Evolutionary conservation across 2,329 filamentous ascomycete species (phyloP), one percentile per base, ranked within the genome.

Genomic region (Berkeleyomyces rouxiae): DNA sequence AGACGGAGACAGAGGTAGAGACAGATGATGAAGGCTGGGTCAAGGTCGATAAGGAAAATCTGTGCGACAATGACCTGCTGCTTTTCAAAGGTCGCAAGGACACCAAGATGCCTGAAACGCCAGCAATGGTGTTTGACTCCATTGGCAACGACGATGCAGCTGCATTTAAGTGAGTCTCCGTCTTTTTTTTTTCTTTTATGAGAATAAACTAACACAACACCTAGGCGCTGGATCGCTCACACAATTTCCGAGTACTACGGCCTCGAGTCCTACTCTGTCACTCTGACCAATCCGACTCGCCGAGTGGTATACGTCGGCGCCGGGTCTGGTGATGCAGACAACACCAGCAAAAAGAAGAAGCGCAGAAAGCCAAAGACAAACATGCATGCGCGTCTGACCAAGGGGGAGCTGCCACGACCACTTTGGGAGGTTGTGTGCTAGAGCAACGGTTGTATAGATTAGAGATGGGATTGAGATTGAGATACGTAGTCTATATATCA

Each of bases 221-320:
- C n/a, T 65, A 92, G 88, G 67, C 87, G 92, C 66, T 97, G 91
- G 88, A 82, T 97, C 61, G 89, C 95, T 1, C 91, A 97, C 73
- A 87, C 88, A 64, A 91, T 97, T 66, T 92, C 89, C 7, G 83
- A 86, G 47, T 97, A 97, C 72, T 97, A 97, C 71, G 91, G 90
- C 53, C 79, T 96, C 63, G 82, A 84, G 65, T 96, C 91, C 23
- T 90, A 85, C 76, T 91, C 88, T 3, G 82, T 92, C 65, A 87
- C 86, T 0, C 79, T 86, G 0, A 84, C 84, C 40, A 78, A 83
- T 67, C 86, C 89, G 2, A 81, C 84, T 11, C 81, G 85, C 61
- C 82, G 88, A 60, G 86, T 93, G 66, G 90, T 93, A 6, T 96
- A 95, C 69, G 85, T 96, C 31, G 88, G 87, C 3, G 76, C 92